Percentiles rank a stretch among this genome's conserved stretches.
phyloP scores from a whole-genome alignment of 768 basidiomycete species.

The Kwoniella sp. region DNA sequence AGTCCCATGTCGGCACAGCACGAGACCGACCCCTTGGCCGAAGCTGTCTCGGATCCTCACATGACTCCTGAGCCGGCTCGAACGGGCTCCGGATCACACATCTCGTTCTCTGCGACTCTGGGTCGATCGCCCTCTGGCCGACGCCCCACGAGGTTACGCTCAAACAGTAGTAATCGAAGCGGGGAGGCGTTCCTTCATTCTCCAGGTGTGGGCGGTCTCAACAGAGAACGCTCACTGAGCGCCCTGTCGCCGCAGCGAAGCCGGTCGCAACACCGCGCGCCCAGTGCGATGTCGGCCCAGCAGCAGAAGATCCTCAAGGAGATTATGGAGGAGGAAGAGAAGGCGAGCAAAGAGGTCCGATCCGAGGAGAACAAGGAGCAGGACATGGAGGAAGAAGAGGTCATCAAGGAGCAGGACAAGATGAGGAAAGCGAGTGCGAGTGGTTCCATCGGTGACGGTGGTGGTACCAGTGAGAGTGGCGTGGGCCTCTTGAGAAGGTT shows the following conservation, averaged over 20 bases:
- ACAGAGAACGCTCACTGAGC: slow-evolving; percentile 11
- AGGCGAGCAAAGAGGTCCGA: slow-evolving; percentile 1
- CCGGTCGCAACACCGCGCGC: slow-evolving; percentile 6
- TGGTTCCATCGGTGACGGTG: background rate
- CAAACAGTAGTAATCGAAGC: background rate
- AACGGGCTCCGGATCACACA: slow-evolving; percentile 6
- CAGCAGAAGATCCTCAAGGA: slow-evolving; percentile 29
- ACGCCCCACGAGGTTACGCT: slow-evolving; percentile 16
- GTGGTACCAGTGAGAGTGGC: background rate
- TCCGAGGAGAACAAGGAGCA: slow-evolving; percentile 23
- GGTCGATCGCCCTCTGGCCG: slow-evolving; percentile 33
- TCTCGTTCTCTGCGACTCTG: slow-evolving; percentile 15
- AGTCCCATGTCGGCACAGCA: slow-evolving; percentile 15
- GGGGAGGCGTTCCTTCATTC: background rate
- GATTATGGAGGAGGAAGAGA: slow-evolving; percentile 36
- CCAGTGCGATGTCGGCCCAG: slow-evolving; percentile 22
- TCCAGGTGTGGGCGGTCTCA: background rate
- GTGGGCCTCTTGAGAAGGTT: background rate
- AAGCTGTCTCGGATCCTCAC: background rate
- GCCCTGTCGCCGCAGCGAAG: slow-evolving; percentile 10
- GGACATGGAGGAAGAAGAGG: slow-evolving; percentile 28
- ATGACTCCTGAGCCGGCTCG: background rate
- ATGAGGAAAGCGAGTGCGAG: slow-evolving; percentile 16
- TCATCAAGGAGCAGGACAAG: slow-evolving; percentile 25
- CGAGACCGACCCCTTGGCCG: background rate